Evolutionary conservation across 768 basidiomycete genomes (phyloP).

Genomic region (Goffeauzyma gilvescens): DNA sequence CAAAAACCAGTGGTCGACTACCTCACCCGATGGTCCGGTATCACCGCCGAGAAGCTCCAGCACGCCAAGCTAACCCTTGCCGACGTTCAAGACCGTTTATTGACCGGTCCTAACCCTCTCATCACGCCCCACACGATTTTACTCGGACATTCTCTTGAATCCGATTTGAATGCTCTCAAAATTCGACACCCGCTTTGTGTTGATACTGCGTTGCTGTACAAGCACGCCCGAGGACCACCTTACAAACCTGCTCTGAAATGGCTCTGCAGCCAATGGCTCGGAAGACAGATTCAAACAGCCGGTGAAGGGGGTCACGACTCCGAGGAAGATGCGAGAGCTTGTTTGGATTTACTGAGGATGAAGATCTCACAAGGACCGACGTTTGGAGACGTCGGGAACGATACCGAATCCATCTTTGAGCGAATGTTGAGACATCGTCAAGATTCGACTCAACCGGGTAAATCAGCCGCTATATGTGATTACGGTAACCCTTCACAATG

Average conservation of each 20-base stretch:
- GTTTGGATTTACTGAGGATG: conserved; percentile 60
- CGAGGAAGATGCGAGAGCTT: conserved; percentile 81
- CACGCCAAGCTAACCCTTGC: conserved; percentile 57
- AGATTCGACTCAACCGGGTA: conserved; percentile 21
- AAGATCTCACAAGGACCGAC: conserved; percentile 52
- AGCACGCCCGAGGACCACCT: conserved; percentile 82
- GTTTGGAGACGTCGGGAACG: conserved; percentile 70
- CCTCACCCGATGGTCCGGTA: conserved; percentile 89
- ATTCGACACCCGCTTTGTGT: conserved; percentile 70
- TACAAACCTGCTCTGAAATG: conserved; percentile 92
- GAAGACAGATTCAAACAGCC: conserved; percentile 59
- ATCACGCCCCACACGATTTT: conserved; percentile 46
- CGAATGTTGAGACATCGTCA: conserved; percentile 42
- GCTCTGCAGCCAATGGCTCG: conserved; percentile 86
- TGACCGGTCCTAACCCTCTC: conserved; percentile 37
- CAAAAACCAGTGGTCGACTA: conserved; percentile 69
- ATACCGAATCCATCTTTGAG: conserved; percentile 75
- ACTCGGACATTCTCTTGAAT: conserved; percentile 87
- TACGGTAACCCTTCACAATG: conserved; percentile 64
- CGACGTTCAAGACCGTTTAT: conserved; percentile 54
- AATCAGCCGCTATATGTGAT: conserved; percentile 55
- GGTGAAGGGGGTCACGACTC: conserved; percentile 82
- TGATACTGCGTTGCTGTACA: conserved; percentile 74
- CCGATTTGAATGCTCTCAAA: conserved; percentile 73
- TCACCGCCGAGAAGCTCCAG: conserved; percentile 54